phyloP scores from a whole-genome alignment of 129 eudicot species.

The Helichrysum umbraculigerum region DNA sequence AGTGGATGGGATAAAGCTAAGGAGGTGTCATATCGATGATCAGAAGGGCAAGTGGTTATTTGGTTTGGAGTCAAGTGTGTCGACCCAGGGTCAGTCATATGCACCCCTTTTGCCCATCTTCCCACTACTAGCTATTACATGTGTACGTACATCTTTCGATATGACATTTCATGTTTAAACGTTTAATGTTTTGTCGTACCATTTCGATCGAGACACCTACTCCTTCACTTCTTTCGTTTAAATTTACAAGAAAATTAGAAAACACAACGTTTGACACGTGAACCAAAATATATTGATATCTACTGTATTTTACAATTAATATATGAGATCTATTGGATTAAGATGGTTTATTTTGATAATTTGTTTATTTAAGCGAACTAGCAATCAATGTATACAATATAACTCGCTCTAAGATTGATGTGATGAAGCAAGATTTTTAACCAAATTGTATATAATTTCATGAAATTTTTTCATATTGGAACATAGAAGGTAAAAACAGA shows the following conservation, averaged over 20 bases:
- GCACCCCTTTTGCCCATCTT: slow-evolving; percentile 27
- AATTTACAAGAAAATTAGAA: neutral
- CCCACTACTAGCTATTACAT: slow-evolving; percentile 23
- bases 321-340: neutral
- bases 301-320: neutral
- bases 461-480: no score
- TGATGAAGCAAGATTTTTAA: no score
- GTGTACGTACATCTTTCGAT: slow-evolving; percentile 20
- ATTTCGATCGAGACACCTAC: slow-evolving; percentile 27
- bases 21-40: slow-evolving; percentile 26
- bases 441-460: no score
- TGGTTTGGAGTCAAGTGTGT: slow-evolving; percentile 19
- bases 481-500: no score
- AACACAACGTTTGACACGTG: slow-evolving; percentile 5
- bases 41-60: slow-evolving; percentile 14
- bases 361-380: no score
- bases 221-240: neutral
- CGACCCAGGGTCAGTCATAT: no score
- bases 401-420: no score
- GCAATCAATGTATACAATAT: no score
- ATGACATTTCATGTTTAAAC: slow-evolving; percentile 35
- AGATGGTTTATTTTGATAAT: neutral
- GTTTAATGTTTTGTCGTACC: slow-evolving; percentile 26
- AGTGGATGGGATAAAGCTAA: slow-evolving; percentile 33
- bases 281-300: neutral